These are phyloP conservation scores for Lichina pygmaea DNA, from an alignment of 495 filamentous ascomycete genomes.

Conservation along the genomic window DNA sequence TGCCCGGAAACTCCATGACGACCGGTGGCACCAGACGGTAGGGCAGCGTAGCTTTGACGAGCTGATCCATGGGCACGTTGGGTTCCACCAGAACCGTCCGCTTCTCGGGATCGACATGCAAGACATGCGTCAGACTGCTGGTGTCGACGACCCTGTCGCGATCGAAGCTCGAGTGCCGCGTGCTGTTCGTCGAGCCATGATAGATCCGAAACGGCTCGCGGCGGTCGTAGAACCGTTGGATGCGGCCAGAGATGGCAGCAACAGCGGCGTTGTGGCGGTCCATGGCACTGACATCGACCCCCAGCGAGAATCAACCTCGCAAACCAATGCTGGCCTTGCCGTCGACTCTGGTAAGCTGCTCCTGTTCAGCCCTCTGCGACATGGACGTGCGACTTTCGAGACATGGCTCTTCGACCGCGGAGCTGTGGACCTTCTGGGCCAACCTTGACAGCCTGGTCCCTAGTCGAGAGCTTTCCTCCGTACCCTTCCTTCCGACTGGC, in stretches of 20 bases:
- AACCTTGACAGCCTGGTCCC: no score
- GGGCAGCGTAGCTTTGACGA: slow-evolving; percentile 16
- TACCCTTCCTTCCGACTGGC: no score
- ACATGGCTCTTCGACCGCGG: no score
- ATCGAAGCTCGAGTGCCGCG: slow-evolving; percentile 20
- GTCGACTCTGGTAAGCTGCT: no score
- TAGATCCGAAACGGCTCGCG: slow-evolving; percentile 42
- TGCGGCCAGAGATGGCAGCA: slow-evolving; percentile 16
- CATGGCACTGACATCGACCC: slow-evolving; percentile 8
- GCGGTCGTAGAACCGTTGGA: slow-evolving; percentile 27
- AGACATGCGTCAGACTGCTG: slow-evolving; percentile 21
- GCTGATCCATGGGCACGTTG: slow-evolving; percentile 23
- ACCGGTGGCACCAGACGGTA: slow-evolving; percentile 22
- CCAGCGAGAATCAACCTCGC: no score
- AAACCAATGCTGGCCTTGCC: no score
- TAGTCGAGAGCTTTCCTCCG: no score
- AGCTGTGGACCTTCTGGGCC: no score
- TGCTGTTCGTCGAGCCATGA: slow-evolving; percentile 58
- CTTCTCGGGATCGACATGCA: slow-evolving; percentile 18
- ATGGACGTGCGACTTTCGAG: no score
- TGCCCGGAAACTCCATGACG: slow-evolving; percentile 31
- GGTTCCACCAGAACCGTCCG: slow-evolving; percentile 23
- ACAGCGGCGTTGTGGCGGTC: slow-evolving; percentile 19
- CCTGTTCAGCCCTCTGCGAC: no score
- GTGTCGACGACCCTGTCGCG: slow-evolving; percentile 27